Evolutionary conservation across 192 early-diverging fungal species (phyloP).

Genomic region (Pecoramyces ruminantium): DNA sequence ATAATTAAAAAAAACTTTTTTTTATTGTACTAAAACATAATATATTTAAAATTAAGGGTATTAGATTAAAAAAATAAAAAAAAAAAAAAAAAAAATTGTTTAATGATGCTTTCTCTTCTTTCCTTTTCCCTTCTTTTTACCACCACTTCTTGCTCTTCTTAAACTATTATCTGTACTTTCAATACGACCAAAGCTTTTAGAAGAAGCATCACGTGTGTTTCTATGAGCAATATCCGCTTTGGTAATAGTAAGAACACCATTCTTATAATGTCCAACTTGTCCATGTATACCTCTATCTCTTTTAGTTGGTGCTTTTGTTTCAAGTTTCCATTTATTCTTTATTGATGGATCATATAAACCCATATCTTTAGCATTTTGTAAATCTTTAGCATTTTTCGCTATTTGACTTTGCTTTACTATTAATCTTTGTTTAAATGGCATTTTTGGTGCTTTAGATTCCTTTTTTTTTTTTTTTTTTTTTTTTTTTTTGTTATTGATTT

Average conservation of each 20-base stretch:
- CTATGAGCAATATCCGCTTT: background rate
- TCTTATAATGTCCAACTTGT: background rate
- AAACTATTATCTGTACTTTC: background rate
- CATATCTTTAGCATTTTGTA: slow-evolving; percentile 17
- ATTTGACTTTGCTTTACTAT: slow-evolving; percentile 10
- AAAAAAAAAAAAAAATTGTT: too few relatives aligned
- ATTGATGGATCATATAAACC: slow-evolving; percentile 18
- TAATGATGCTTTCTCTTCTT: background rate
- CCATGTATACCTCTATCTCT: background rate
- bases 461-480: background rate
- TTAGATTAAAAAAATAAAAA: too few relatives aligned
- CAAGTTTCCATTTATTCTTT: slow-evolving; percentile 7
- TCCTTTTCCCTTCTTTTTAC: background rate
- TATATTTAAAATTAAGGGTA: too few relatives aligned
- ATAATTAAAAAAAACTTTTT: too few relatives aligned
- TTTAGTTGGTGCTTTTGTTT: background rate
- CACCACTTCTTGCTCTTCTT: background rate
- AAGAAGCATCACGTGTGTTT: background rate
- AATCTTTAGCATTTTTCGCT: slow-evolving; percentile 9
- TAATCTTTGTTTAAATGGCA: slow-evolving; percentile 11
- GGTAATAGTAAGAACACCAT: background rate
- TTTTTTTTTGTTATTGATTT: too few relatives aligned
- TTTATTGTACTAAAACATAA: too few relatives aligned
- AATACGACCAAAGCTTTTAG: background rate
- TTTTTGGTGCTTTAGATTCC: slow-evolving; percentile 9